Evolutionary conservation across 169 alveolate species (phyloP).

Genomic region (Eimeria acervulina): DNA sequence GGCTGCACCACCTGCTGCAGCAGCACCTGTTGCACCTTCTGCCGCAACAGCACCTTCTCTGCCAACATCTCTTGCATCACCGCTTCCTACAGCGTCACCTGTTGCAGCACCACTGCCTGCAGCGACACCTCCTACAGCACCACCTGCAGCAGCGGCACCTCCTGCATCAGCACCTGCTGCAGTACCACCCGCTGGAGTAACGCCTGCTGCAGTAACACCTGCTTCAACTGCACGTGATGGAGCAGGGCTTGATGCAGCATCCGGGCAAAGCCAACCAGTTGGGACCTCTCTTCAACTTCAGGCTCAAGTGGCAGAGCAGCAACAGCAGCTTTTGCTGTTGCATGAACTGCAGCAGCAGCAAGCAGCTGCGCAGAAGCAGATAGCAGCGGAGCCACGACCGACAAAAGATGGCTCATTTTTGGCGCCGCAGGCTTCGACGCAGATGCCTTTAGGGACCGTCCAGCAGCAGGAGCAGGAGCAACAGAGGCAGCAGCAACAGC

Average conservation of each 20-base stretch:
- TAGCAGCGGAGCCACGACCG: background rate
- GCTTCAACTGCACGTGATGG: background rate
- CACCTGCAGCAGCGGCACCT: background rate
- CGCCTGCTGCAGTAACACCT: background rate
- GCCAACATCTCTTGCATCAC: background rate
- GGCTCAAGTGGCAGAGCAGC: background rate
- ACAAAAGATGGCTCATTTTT: background rate
- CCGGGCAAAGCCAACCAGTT: background rate
- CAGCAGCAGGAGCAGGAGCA: constrained; percentile 42
- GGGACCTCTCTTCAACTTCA: background rate
- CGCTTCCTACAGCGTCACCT: background rate
- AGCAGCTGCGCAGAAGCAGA: constrained; percentile 28
- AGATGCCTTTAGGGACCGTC: background rate
- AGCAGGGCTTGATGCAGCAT: background rate
- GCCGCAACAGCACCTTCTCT: background rate
- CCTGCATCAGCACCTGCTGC: background rate
- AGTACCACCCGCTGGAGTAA: background rate
- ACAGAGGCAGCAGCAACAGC: background rate
- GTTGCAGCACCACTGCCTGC: background rate
- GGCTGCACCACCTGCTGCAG: background rate
- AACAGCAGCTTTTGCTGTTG: background rate
- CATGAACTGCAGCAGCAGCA: background rate
- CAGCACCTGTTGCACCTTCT: background rate
- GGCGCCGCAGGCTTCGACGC: background rate
- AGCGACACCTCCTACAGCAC: background rate